Base-by-base conservation (phyloP, 495 filamentous ascomycete genomes). In the Durotheca rogersii region DNA sequence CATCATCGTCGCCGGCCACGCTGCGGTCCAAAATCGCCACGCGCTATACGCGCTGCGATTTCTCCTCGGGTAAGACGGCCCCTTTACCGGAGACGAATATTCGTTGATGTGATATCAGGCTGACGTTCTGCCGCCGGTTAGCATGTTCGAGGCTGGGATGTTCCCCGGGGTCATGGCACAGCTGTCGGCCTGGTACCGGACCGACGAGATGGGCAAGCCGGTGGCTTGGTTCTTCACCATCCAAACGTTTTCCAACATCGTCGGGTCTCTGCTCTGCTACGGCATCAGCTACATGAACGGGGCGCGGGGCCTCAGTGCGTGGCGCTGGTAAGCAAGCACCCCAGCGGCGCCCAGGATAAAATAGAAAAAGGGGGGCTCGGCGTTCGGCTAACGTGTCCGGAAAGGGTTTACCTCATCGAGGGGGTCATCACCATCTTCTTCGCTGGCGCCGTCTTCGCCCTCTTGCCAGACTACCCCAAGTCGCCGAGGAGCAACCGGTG, bases 371-470 rank as follows among this genome's bases (percentile, higher is more conserved):
- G n/a, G n/a, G n/a, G n/a, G n/a, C n/a, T n/a, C n/a, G n/a, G n/a
- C n/a, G n/a, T n/a, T n/a, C n/a, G n/a, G n/a, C 27, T 61, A 23
- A 56, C 1, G 6, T 6, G 6, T 4, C 6, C 6, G 7, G 7
- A 0, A 4, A 69, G 64, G 66, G 45, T 72, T 6, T 69, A 68
- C 37, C 53, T 73, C 7, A 53, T 64, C 0, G 70, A 73, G 52
- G 70, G 70, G 3, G 45, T 72, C 12, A 55, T 63, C 32, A 72
- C 70, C 4, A 66, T 73, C 9, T 34, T 66, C 16, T 73, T 69
- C 32, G 47, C 62, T 29, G 57, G 41, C 7, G 51, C 60, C 3
- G 54, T 71, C 4, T 70, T 53, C 55, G 55, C 67, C 29, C 37
- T 70, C 6, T 64, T 73, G 3, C 69, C 69, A 3, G 67, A 72